A percentile compares a stretch with the other conserved stretches of the same genome.
These are phyloP conservation scores for Picea glauca DNA, from an alignment of 75 land plant genomes.

Conservation along the genomic window DNA sequence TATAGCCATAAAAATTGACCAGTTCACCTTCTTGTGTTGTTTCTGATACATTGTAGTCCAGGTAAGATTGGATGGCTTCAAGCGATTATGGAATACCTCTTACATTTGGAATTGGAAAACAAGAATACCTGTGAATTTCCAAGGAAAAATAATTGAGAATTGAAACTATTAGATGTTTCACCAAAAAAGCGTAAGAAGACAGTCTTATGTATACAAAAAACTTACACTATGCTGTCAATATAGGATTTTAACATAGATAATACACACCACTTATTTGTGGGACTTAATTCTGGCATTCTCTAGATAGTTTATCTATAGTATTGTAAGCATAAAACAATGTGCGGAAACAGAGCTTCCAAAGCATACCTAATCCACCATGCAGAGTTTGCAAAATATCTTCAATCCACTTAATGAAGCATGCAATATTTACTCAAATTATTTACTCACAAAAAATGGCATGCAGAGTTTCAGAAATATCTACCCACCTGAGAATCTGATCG, in stretches of 20 bases:
- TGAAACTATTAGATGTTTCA: not conserved
- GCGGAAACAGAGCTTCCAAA: not conserved
- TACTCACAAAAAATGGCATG: no score
- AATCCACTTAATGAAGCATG: not conserved
- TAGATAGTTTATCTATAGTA: not conserved
- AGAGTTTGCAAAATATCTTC: not conserved
- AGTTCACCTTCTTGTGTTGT: slow-evolving; percentile 44
- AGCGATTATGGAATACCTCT: slow-evolving; percentile 72
- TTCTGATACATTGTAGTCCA: slow-evolving; percentile 69
- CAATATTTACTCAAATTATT: no score
- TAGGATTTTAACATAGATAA: not conserved
- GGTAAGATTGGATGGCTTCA: slow-evolving; percentile 74
- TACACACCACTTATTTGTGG: not conserved
- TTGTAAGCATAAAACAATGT: not conserved
- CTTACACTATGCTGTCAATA: no score
- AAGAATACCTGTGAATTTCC: slow-evolving; percentile 45
- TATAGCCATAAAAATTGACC: no score
- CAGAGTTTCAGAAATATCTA: no score
- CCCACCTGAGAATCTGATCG: no score
- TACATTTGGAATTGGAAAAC: slow-evolving; percentile 74
- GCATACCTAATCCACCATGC: not conserved
- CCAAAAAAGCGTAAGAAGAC: not conserved
- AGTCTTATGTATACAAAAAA: not conserved
- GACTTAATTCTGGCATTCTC: not conserved
- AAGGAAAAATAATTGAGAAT: not conserved